phyloP scores from a whole-genome alignment of 2,329 filamentous ascomycete genomes.

The Diaporthe sp. region DNA sequence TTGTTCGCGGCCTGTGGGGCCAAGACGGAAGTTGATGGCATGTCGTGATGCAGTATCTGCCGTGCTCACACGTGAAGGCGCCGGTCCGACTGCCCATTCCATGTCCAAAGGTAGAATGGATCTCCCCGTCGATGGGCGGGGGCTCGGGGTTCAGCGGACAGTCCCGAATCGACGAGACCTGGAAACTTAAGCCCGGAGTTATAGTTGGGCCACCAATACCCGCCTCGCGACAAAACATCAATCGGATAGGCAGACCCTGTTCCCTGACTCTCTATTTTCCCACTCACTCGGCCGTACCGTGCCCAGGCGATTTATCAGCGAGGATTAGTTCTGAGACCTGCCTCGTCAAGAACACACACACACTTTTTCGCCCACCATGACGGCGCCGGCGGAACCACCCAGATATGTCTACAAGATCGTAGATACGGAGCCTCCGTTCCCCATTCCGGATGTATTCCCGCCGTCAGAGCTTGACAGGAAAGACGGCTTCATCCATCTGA shows the following conservation, averaged over 20 bases:
- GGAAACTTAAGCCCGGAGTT: conserved; percentile 21
- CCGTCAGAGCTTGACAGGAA: conserved; percentile 71
- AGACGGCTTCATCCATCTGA: conserved; percentile 74
- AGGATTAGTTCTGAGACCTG: not conserved
- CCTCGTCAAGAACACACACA: not conserved
- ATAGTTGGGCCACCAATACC: conserved; percentile 32
- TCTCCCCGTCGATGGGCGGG: conserved; percentile 5
- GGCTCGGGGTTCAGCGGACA: conserved; percentile 17
- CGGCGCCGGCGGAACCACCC: conserved; percentile 51
- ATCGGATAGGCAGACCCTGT: not conserved
- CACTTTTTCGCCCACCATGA: conserved; percentile 35
- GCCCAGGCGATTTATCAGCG: not conserved
- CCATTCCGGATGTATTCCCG: conserved; percentile 67
- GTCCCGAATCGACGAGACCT: conserved; percentile 16
- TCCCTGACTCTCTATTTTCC: conserved; percentile 8
- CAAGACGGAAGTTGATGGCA: conserved; percentile 20
- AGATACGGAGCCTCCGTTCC: conserved; percentile 63
- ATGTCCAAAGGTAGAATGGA: conserved; percentile 3
- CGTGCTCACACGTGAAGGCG: not conserved
- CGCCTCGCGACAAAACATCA: conserved; percentile 23
- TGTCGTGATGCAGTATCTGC: conserved; percentile 11
- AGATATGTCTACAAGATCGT: conserved; percentile 73
- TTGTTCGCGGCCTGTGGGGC: not conserved
- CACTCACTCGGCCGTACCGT: not conserved
- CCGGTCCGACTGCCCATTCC: not conserved